A percentile compares a stretch with the other conserved stretches of the same genome.
These are phyloP conservation scores for Entomortierella parvispora DNA, from an alignment of 192 early-diverging fungal species.

Conservation along the genomic window DNA sequence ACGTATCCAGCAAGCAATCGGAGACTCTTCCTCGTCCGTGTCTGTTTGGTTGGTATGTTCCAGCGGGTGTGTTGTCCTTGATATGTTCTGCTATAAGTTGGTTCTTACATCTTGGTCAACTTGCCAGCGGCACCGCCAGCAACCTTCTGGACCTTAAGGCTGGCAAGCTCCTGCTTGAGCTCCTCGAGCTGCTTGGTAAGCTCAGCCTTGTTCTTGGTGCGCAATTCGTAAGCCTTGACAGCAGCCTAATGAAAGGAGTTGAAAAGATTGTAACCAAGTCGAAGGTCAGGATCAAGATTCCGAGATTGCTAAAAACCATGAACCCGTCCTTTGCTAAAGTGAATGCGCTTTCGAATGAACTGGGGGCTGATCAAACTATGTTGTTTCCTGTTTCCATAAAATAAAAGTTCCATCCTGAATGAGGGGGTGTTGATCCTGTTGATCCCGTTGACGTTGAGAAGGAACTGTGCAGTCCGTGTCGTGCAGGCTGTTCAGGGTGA, in stretches of 20 bases:
- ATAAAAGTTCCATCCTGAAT: no score
- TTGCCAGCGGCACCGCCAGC: conserved; percentile 82
- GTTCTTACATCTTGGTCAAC: conserved; percentile 84
- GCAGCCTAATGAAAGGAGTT: conserved; percentile 65
- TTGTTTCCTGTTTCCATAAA: no score
- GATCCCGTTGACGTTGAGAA: no score
- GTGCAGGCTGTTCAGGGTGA: no score
- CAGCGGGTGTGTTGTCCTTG: no score
- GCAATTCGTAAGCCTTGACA: conserved; percentile 94
- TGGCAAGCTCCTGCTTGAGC: conserved; percentile 93
- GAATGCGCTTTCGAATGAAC: neutral
- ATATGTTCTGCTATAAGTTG: no score
- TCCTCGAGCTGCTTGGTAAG: conserved; percentile 89
- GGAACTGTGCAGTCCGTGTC: no score
- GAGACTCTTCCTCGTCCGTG: no score
- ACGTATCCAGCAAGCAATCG: no score
- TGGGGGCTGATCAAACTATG: neutral
- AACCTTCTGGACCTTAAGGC: conserved; percentile 95
- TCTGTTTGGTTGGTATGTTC: no score
- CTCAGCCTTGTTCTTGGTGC: conserved; percentile 94
- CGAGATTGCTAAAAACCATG: neutral
- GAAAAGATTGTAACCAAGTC: neutral
- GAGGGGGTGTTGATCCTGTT: no score
- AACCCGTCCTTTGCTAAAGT: neutral
- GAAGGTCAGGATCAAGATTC: conserved; percentile 13